These are phyloP conservation scores for Epichloe sylvatica DNA, from an alignment of 2,329 filamentous ascomycete genomes.

Conservation along the genomic window DNA sequence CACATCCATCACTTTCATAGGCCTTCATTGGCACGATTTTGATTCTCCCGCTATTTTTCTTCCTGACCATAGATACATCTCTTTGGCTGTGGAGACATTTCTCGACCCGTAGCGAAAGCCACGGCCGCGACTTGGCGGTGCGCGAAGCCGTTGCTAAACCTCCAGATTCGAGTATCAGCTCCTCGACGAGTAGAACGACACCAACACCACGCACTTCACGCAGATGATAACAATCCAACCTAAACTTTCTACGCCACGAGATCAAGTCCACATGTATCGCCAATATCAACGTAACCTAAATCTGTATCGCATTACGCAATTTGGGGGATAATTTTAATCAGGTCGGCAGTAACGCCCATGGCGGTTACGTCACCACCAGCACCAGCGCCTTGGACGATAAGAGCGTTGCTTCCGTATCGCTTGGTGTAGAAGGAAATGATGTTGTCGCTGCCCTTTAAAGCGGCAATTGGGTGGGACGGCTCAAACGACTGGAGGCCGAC, in stretches of 20 bases:
- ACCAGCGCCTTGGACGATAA: slow-evolving; percentile 89
- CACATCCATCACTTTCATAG: slow-evolving; percentile 15
- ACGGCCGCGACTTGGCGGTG: background rate
- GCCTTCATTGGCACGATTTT: slow-evolving; percentile 31
- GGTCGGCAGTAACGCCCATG: slow-evolving; percentile 90
- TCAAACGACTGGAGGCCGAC: slow-evolving; percentile 88
- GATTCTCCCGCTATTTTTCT: slow-evolving; percentile 30
- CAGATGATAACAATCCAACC: slow-evolving; percentile 3
- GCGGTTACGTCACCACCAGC: slow-evolving; percentile 92
- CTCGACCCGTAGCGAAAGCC: slow-evolving; percentile 9
- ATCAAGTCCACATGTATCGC: background rate
- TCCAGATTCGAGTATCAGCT: background rate
- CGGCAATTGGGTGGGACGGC: slow-evolving; percentile 77
- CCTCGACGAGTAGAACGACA: background rate
- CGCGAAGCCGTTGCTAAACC: background rate
- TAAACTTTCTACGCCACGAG: background rate
- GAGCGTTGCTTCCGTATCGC: slow-evolving; percentile 77
- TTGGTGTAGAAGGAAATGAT: slow-evolving; percentile 98
- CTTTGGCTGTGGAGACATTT: slow-evolving; percentile 39
- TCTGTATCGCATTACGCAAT: slow-evolving; percentile 30
- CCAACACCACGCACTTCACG: slow-evolving; percentile 1
- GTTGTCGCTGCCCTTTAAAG: slow-evolving; percentile 93
- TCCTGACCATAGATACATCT: slow-evolving; percentile 36
- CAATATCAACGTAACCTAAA: background rate
- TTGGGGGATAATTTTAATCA: slow-evolving; percentile 74